Evolutionary conservation across 768 basidiomycete species (phyloP).

Genomic region (Rhodosporidiobolus sp.): DNA sequence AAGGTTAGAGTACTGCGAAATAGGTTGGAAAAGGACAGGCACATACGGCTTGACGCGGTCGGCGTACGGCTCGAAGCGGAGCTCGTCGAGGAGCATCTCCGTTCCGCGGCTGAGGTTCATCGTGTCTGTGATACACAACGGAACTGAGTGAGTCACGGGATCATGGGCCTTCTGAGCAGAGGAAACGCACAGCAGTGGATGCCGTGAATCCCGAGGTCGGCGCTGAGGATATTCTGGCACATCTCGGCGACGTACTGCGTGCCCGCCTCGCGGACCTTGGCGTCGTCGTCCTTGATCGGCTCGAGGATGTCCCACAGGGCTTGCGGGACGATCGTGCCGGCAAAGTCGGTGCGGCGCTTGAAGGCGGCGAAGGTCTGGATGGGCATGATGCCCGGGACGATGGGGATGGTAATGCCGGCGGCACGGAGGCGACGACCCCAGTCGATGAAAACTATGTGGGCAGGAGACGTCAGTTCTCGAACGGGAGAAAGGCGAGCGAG

Average conservation of each 20-base stretch:
- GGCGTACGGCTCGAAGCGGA: conserved; percentile 78
- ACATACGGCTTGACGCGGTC: conserved; percentile 78
- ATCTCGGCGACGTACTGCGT: conserved; percentile 93
- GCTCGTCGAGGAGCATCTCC: conserved; percentile 87
- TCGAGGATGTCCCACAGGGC: conserved; percentile 65
- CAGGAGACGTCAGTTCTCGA: not conserved
- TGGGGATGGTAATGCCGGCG: conserved; percentile 77
- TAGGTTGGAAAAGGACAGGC: not conserved
- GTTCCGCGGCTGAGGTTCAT: conserved; percentile 96
- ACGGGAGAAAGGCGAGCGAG: not conserved
- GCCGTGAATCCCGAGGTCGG: conserved; percentile 76
- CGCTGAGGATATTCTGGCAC: conserved; percentile 79
- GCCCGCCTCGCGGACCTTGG: conserved; percentile 88
- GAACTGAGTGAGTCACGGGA: conserved; percentile 55
- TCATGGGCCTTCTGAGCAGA: conserved; percentile 48
- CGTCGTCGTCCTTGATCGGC: conserved; percentile 83
- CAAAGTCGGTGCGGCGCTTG: conserved; percentile 80
- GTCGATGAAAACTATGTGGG: conserved; percentile 71
- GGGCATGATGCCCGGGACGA: conserved; percentile 96
- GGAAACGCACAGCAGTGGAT: conserved; percentile 78
- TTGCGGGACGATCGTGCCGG: conserved; percentile 72
- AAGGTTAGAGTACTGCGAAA: not conserved
- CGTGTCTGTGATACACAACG: conserved; percentile 65
- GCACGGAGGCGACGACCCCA: conserved; percentile 66
- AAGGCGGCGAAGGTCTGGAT: conserved; percentile 95